These are phyloP conservation scores for Tremella fuciformis DNA, from an alignment of 768 basidiomycete genomes.

Conservation along the genomic window DNA sequence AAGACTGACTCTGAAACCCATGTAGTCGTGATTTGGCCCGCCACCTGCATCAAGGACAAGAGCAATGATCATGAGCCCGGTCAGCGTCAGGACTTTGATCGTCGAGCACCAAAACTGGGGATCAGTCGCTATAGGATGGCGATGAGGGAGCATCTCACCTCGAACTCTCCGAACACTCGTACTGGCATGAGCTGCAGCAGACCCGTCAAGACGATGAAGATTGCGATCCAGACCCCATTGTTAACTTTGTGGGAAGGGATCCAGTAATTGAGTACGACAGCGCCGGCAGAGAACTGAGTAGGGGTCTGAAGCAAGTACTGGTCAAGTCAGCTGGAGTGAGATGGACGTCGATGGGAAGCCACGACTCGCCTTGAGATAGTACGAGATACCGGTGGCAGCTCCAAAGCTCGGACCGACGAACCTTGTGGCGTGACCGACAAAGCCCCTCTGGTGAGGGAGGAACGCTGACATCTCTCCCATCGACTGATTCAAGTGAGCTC, in stretches of 20 bases:
- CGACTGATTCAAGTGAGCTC: not conserved
- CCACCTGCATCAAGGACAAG: conserved; percentile 33
- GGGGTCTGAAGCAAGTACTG: conserved; percentile 13
- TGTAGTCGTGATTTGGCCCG: conserved; percentile 24
- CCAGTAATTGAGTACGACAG: conserved; percentile 29
- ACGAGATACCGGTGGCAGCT: conserved; percentile 8
- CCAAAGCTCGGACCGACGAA: conserved; percentile 14
- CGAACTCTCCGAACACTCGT: conserved; percentile 17
- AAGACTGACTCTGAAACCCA: conserved; percentile 21
- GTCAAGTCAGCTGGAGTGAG: not conserved
- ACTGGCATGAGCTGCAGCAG: conserved; percentile 17
- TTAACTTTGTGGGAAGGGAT: conserved; percentile 18
- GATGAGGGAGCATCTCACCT: not conserved
- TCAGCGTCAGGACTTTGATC: conserved; percentile 23
- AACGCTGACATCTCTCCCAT: conserved; percentile 14
- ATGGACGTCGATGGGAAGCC: not conserved
- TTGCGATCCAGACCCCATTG: conserved; percentile 26
- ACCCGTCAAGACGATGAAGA: conserved; percentile 22
- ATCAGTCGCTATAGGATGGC: not conserved
- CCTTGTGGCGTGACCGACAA: conserved; percentile 9
- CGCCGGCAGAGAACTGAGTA: conserved; percentile 17
- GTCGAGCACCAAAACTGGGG: conserved; percentile 15
- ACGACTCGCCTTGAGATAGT: conserved; percentile 7
- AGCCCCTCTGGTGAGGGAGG: conserved; percentile 14
- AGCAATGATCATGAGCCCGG: conserved; percentile 46